A percentile compares a stretch with the other conserved stretches of the same genome.
Evolutionary conservation across 257 asterid genomes (phyloP).

Genomic region (Scutellaria barbata): DNA sequence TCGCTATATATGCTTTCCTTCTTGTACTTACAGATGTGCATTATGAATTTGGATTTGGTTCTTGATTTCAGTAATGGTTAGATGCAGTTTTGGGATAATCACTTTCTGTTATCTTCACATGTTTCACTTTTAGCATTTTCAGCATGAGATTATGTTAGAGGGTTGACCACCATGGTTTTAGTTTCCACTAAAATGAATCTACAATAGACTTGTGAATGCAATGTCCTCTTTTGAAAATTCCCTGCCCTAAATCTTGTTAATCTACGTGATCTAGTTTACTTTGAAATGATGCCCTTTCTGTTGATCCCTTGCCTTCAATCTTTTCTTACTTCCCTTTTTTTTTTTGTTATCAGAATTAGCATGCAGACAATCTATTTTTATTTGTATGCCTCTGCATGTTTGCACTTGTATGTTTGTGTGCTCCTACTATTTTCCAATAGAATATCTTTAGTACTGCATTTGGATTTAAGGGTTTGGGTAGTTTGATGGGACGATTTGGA

Average conservation of each 20-base stretch:
- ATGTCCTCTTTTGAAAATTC: neutral
- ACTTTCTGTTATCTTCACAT: neutral
- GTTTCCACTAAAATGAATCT: slow-evolving; percentile 13
- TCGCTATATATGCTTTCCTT: neutral
- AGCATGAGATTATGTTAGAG: neutral
- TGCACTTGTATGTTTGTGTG: too few relatives aligned
- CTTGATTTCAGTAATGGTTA: slow-evolving; percentile 22
- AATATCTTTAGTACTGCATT: too few relatives aligned
- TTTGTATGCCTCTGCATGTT: too few relatives aligned
- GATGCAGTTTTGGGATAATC: slow-evolving; percentile 12
- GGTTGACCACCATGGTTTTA: slow-evolving; percentile 6
- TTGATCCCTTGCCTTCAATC: slow-evolving; percentile 12
- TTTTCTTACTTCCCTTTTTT: neutral
- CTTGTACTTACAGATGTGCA: slow-evolving; percentile 1
- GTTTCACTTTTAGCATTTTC: slow-evolving; percentile 7
- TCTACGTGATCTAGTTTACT: neutral
- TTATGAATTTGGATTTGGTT: neutral
- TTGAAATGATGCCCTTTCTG: slow-evolving; percentile 16
- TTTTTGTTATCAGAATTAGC: too few relatives aligned
- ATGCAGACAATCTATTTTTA: too few relatives aligned
- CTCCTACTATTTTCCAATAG: too few relatives aligned
- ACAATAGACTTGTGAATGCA: neutral
- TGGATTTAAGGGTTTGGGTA: neutral
- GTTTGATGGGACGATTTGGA: neutral
- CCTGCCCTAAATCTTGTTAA: neutral